Evolutionary conservation across 176 grass and related monocot genomes (phyloP).

Genomic region (Cenchrus purpureus): DNA sequence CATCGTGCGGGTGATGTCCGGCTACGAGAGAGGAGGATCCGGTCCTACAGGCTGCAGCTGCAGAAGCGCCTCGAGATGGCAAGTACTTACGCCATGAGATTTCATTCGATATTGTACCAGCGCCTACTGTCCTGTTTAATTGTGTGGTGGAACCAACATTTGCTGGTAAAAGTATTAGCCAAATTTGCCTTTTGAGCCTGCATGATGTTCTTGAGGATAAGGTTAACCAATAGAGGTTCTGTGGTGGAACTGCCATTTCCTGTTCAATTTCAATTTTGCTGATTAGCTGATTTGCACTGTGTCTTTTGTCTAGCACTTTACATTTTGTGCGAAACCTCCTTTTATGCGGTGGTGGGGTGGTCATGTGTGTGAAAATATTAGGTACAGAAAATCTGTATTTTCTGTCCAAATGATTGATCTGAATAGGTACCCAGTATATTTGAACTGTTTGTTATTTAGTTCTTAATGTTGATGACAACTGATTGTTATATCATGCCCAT

Average conservation of each 20-base stretch:
- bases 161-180: background rate
- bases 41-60: slow-evolving; percentile 76
- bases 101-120: background rate
- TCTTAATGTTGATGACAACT: slow-evolving; percentile 11
- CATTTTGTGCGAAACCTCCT: background rate
- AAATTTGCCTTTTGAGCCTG: background rate
- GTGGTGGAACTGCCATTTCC: background rate
- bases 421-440: background rate
- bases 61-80: slow-evolving; percentile 73
- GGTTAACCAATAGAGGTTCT: background rate
- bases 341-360: no score
- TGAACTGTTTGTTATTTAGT: background rate
- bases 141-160: background rate
- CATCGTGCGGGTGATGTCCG: slow-evolving; percentile 73
- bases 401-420: background rate
- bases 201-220: background rate
- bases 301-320: background rate
- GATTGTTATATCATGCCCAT: background rate
- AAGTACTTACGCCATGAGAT: background rate
- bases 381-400: slow-evolving; percentile 3
- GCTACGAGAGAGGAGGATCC: slow-evolving; percentile 92
- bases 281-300: background rate
- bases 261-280: background rate
- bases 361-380: background rate
- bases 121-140: background rate